phyloP scores from a whole-genome alignment of 352 stramenopile species.

The Phytophthora tentaculata region DNA sequence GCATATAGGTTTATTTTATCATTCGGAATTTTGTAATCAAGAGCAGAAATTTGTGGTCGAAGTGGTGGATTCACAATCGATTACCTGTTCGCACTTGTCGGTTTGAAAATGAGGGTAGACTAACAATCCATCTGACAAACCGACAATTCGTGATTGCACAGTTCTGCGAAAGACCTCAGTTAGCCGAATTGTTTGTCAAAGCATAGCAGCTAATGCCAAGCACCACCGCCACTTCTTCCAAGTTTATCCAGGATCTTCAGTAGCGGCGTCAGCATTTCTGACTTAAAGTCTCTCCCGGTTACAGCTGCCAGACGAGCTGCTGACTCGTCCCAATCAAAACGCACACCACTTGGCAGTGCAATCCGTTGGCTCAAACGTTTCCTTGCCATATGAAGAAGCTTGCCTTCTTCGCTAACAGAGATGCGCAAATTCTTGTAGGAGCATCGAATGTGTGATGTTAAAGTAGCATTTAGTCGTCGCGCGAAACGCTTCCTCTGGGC shows the following conservation, averaged over 20 bases:
- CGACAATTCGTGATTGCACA: neutral
- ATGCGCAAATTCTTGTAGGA: neutral
- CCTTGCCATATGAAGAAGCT: neutral
- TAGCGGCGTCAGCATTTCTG: neutral
- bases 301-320: neutral
- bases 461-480: too few species aligned
- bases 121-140: neutral
- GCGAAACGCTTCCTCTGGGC: too few species aligned
- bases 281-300: neutral
- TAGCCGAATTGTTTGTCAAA: too few species aligned
- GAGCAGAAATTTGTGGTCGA: too few species aligned
- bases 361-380: neutral
- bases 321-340: neutral
- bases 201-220: too few species aligned
- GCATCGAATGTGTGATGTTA: neutral
- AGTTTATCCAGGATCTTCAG: neutral
- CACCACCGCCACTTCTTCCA: neutral
- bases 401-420: neutral
- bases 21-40: too few species aligned
- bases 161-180: slow-evolving; percentile 10
- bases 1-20: too few species aligned
- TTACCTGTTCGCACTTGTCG: slow-evolving; percentile 8
- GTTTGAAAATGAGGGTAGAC: neutral
- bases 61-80: neutral
- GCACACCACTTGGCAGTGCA: neutral